These are phyloP conservation scores for Knoxdaviesia proteae DNA, from an alignment of 2,329 filamentous ascomycete species.

Conservation along the genomic window DNA sequence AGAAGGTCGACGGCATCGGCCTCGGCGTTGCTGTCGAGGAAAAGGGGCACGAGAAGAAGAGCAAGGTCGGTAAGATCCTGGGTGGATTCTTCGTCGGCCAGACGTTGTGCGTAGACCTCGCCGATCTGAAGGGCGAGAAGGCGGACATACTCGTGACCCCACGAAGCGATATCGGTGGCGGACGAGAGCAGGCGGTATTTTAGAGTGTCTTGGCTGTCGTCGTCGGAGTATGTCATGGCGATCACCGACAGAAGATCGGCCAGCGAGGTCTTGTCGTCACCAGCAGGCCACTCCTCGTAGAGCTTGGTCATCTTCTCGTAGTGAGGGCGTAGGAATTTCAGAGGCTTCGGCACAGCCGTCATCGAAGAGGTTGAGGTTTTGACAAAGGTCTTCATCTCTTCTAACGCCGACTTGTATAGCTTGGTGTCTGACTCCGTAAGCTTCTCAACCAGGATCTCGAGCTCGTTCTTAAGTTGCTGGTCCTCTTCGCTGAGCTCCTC, in stretches of 20 bases:
- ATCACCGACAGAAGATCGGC: conserved; percentile 94
- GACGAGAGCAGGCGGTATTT: conserved; percentile 86
- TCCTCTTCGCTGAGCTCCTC: conserved; percentile 97
- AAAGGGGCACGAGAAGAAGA: conserved; percentile 71
- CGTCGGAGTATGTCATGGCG: conserved; percentile 96
- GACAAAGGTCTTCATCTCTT: conserved; percentile 95
- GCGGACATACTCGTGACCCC: conserved; percentile 96
- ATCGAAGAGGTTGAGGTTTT: conserved; percentile 98
- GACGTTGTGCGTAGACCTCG: conserved; percentile 73
- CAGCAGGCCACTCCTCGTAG: conserved; percentile 73
- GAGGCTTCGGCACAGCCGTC: conserved; percentile 94
- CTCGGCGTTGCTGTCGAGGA: conserved; percentile 92
- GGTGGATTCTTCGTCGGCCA: conserved; percentile 66
- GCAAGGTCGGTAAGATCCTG: conserved; percentile 75
- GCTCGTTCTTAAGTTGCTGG: conserved; percentile 91
- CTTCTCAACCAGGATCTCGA: conserved; percentile 94
- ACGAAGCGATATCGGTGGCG: conserved; percentile 80
- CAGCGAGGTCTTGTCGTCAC: conserved; percentile 70
- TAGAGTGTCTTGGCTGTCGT: conserved; percentile 85
- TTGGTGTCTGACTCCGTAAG: conserved; percentile 71
- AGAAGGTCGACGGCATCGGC: conserved; percentile 93
- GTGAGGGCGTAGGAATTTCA: conserved; percentile 94
- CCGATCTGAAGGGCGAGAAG: conserved; percentile 92
- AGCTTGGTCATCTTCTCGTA: conserved; percentile 75
- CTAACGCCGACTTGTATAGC: conserved; percentile 79